Percentiles rank a stretch among this genome's conserved stretches.
These are phyloP conservation scores for Boechera stricta DNA, from an alignment of 345 rosid species.

Conservation along the genomic window DNA sequence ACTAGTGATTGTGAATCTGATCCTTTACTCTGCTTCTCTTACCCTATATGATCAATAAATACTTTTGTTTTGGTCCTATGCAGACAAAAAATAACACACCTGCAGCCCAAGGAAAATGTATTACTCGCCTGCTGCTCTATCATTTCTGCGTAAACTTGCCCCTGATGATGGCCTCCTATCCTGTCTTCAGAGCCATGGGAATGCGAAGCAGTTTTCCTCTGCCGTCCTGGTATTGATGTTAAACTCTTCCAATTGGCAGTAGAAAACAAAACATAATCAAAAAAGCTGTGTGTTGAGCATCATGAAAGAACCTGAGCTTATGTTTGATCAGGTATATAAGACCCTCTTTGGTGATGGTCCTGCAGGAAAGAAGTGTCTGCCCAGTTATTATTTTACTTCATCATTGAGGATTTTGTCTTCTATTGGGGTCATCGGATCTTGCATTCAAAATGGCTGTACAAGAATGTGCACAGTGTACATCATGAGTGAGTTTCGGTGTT, in stretches of 20 bases:
- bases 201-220: constrained; percentile 88
- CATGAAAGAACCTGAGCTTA: constrained; percentile 46
- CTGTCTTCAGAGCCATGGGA: constrained; percentile 95
- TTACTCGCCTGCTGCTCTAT: constrained; percentile 74
- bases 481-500: constrained; percentile 78
- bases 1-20: constrained; percentile 16
- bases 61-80: constrained; percentile 35
- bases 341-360: constrained; percentile 45
- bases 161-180: constrained; percentile 82
- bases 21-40: neutral
- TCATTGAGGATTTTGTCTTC: constrained; percentile 96
- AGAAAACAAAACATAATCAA: neutral
- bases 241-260: constrained; percentile 33
- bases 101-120: constrained; percentile 95
- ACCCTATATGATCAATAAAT: constrained; percentile 3
- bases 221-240: constrained; percentile 93
- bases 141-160: constrained; percentile 93
- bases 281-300: constrained; percentile 41
- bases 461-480: constrained; percentile 97
- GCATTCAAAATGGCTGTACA: constrained; percentile 95
- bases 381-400: constrained; percentile 91
- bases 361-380: constrained; percentile 79
- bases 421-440: constrained; percentile 97
- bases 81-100: constrained; percentile 89
- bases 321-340: constrained; percentile 40